Evolutionary conservation across 169 alveolate species (phyloP), one percentile per base, ranked within the genome.

Genomic region (Neospora caninum): DNA sequence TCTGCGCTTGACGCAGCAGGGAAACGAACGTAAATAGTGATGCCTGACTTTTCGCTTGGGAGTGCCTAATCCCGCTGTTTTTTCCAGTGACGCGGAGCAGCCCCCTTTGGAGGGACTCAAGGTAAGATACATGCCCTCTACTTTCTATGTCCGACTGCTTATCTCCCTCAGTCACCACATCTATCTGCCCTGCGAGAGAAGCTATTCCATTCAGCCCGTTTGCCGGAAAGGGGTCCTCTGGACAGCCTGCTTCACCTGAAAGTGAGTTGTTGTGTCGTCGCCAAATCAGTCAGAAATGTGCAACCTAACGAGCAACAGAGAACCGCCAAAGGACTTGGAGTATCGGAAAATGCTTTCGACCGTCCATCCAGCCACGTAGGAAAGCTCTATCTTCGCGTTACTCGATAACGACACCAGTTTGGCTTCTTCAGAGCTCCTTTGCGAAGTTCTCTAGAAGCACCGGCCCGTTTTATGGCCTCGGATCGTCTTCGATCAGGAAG

Each of bases 101-200:
- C 7, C 39, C 42, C 42, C 84, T 31, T 27, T 31, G 43, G 84
- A 73, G 84, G 84, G 84, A 18, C 39, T 73, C 84, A 73, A 73
- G 42, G 84, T 73, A 34, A 36, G 13, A 73, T 73, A 13, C 84
- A 36, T 6, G 13, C 20, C 9, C 1, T 73, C 16, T 16, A 2
- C 2, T 9, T 27, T 10, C 39, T n/a, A n/a, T n/a, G 43, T 6
- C n/a, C 42, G 84, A 13, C 10, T n/a, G 20, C 0, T n/a, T 73
- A 36, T 34, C 42, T 34, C 9, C 42, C 1, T 73, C 53, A 82
- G 89, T 82, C 89, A 31, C 89, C 89, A 41, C 89, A 82, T 41
- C 89, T 82, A 25, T 41, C 89, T 20, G 89, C 67, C 39, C 36
- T 82, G 64, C 89, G 89, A 29, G 89, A 82, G 89, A 82, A 42